phyloP scores from a whole-genome alignment of 768 basidiomycete genomes.

The Brasilioporus rufonigricans region DNA sequence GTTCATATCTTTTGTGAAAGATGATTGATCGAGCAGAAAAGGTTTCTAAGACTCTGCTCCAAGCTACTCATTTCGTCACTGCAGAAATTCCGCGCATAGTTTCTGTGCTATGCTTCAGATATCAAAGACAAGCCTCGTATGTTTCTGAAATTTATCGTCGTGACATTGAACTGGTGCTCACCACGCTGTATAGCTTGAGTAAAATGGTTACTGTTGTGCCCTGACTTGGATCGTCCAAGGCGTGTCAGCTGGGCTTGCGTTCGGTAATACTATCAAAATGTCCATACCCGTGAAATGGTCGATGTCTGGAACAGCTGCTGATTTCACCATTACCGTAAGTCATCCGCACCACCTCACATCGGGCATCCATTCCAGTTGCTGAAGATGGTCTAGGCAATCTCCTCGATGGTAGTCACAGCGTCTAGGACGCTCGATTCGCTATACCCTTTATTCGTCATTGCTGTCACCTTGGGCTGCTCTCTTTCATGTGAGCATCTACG shows the following conservation, averaged over 20 bases:
- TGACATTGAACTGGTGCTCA: slow-evolving; percentile 8
- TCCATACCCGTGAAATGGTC: slow-evolving; percentile 77
- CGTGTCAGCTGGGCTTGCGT: slow-evolving; percentile 78
- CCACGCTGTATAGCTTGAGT: slow-evolving; percentile 53
- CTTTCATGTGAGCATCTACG: slow-evolving; percentile 67
- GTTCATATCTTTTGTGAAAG: slow-evolving; percentile 77
- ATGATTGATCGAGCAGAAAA: slow-evolving; percentile 93
- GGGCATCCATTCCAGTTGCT: slow-evolving; percentile 8
- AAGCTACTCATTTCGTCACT: neutral
- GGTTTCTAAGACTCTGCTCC: slow-evolving; percentile 41
- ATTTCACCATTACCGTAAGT: slow-evolving; percentile 84
- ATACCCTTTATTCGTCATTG: slow-evolving; percentile 91
- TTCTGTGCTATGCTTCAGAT: slow-evolving; percentile 80
- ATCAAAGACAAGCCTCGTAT: slow-evolving; percentile 92
- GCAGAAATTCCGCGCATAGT: slow-evolving; percentile 88
- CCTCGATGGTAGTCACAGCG: slow-evolving; percentile 86
- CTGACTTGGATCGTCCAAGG: slow-evolving; percentile 91
- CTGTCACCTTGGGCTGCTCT: slow-evolving; percentile 88
- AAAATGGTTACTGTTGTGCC: slow-evolving; percentile 86
- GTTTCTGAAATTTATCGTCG: slow-evolving; percentile 23
- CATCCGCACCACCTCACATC: neutral
- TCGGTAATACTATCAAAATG: slow-evolving; percentile 66
- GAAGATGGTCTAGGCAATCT: slow-evolving; percentile 61
- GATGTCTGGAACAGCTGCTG: slow-evolving; percentile 68
- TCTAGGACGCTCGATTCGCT: slow-evolving; percentile 77